Evolutionary conservation across 768 basidiomycete genomes (phyloP).

Genomic region (Mycena pura): DNA sequence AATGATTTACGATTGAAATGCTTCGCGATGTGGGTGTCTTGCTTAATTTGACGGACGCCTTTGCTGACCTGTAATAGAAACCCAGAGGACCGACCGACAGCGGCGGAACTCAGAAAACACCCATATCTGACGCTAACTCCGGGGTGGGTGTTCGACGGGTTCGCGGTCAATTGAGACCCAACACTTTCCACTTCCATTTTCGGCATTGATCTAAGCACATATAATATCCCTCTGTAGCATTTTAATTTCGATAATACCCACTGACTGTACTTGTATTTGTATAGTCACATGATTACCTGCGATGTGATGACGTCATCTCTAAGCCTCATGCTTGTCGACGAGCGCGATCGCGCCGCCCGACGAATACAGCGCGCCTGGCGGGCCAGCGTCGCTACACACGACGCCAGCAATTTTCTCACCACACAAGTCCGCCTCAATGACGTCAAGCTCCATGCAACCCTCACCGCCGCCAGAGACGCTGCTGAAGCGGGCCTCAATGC

Average conservation of each 20-base stretch:
- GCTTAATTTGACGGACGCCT: neutral
- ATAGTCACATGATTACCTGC: neutral
- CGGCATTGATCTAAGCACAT: conserved; percentile 18
- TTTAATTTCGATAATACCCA: conserved; percentile 43
- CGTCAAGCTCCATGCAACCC: conserved; percentile 42
- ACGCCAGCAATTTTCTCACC: conserved; percentile 37
- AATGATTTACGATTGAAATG: conserved; percentile 89
- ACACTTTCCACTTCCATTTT: conserved; percentile 17
- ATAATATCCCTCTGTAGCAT: conserved; percentile 46
- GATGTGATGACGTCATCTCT: conserved; percentile 36
- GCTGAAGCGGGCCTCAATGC: conserved; percentile 55
- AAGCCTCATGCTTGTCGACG: neutral
- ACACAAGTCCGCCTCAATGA: conserved; percentile 45
- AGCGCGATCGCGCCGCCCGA: conserved; percentile 38
- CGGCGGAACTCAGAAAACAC: conserved; percentile 80
- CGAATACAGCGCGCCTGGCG: conserved; percentile 51
- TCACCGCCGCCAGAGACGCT: conserved; percentile 46
- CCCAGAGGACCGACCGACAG: conserved; percentile 82
- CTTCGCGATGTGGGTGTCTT: conserved; percentile 77
- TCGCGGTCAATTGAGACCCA: conserved; percentile 44
- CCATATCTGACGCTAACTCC: conserved; percentile 75
- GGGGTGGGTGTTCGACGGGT: conserved; percentile 79
- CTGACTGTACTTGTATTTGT: conserved; percentile 2
- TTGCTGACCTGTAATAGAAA: conserved; percentile 54
- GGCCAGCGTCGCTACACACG: conserved; percentile 22